phyloP scores from a whole-genome alignment of 352 stramenopile genomes.

The Aphanomyces cochlioides region DNA sequence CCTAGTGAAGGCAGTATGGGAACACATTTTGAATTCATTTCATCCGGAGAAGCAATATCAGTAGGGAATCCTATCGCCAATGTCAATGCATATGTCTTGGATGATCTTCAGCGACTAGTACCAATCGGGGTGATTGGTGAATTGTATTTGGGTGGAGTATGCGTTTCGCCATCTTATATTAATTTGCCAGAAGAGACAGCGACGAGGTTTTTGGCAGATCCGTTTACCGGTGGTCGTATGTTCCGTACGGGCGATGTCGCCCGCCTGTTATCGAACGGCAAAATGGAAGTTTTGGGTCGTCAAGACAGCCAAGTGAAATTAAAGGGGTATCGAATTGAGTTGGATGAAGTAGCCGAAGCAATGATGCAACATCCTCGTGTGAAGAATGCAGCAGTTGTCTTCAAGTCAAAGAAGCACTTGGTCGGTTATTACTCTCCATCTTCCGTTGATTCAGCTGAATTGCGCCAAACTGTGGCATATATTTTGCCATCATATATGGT shows the following conservation, averaged over 20 bases:
- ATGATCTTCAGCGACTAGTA: constrained; percentile 62
- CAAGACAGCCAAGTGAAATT: constrained; percentile 97
- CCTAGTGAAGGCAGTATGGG: background rate
- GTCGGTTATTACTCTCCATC: constrained; percentile 89
- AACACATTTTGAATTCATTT: background rate
- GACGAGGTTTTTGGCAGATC: constrained; percentile 70
- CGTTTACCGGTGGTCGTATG: constrained; percentile 66
- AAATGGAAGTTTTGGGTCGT: constrained; percentile 90
- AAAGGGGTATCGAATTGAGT: constrained; percentile 90
- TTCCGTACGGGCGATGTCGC: constrained; percentile 92
- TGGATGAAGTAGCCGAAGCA: constrained; percentile 89
- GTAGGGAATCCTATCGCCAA: constrained; percentile 67
- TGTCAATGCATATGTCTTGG: constrained; percentile 67
- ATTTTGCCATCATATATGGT: constrained; percentile 82
- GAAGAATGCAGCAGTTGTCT: constrained; percentile 85
- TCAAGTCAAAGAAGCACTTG: constrained; percentile 88
- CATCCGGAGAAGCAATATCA: constrained; percentile 34
- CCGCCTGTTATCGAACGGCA: constrained; percentile 84
- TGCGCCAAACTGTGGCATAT: constrained; percentile 66
- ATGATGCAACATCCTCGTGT: constrained; percentile 88
- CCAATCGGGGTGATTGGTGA: constrained; percentile 68
- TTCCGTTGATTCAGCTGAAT: constrained; percentile 58
- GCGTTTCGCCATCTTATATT: constrained; percentile 81
- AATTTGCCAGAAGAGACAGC: constrained; percentile 73
- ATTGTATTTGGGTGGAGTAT: constrained; percentile 83